Conservation (phyloP, 306 rosid species). For the Prunus kanzakura region DNA sequence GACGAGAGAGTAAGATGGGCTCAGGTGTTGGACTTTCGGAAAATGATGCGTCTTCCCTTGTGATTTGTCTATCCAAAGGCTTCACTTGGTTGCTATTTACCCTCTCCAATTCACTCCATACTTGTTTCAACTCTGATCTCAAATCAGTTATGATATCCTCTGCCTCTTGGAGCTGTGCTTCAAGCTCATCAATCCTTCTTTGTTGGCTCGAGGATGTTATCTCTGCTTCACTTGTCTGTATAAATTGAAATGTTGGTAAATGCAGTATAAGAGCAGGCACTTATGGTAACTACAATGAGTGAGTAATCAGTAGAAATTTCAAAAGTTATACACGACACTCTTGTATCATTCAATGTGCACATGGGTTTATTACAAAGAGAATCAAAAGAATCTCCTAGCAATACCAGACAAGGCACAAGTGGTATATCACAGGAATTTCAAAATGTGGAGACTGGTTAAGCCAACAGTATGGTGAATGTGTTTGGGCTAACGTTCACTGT, state of each 20-base stretch:
- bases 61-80: slow-evolving; percentile 23
- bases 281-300: background rate
- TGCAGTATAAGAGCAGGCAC: background rate
- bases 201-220: slow-evolving; percentile 40
- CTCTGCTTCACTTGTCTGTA: slow-evolving; percentile 57
- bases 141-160: slow-evolving; percentile 73
- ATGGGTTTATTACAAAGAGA: background rate
- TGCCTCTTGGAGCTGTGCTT: slow-evolving; percentile 68
- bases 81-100: slow-evolving; percentile 34
- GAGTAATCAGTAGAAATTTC: background rate
- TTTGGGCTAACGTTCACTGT: background rate
- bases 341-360: background rate
- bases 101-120: slow-evolving; percentile 42
- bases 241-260: slow-evolving; percentile 15
- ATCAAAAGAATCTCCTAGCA: background rate
- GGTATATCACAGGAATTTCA: background rate
- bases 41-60: slow-evolving; percentile 28
- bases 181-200: slow-evolving; percentile 62
- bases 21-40: slow-evolving; percentile 16
- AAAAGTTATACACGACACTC: background rate
- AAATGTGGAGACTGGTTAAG: background rate
- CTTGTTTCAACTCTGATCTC: slow-evolving; percentile 55
- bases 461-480: background rate
- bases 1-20: slow-evolving; percentile 17
- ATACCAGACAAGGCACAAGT: background rate